phyloP scores from a whole-genome alignment of 2,329 filamentous ascomycete species.

The Sclerotiophoma versabilis region DNA sequence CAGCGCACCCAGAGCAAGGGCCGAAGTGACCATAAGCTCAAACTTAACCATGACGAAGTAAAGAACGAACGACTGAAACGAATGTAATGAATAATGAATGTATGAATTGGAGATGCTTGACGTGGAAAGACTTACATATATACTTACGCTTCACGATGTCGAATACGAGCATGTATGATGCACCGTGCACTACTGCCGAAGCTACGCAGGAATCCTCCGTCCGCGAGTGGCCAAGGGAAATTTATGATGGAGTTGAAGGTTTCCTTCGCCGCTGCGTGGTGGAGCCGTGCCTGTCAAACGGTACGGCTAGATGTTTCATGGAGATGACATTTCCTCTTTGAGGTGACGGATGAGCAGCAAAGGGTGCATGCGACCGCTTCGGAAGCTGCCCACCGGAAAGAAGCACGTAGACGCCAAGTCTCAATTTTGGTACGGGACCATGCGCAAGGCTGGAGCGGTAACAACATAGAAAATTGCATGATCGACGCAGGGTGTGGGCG shows the following conservation, averaged over 20 bases:
- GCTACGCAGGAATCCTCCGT: background rate
- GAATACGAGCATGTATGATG: background rate
- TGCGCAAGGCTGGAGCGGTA: background rate
- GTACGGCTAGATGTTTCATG: constrained; percentile 10
- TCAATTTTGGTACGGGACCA: background rate
- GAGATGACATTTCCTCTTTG: constrained; percentile 1
- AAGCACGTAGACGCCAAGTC: background rate
- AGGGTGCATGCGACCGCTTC: background rate
- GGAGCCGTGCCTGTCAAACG: constrained; percentile 3
- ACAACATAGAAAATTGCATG: background rate
- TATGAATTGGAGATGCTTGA: background rate
- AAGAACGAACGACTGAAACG: constrained; percentile 11
- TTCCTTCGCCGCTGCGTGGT: background rate
- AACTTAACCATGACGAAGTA: constrained; percentile 27
- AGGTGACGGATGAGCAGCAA: background rate
- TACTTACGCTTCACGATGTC: background rate
- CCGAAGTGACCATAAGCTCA: constrained; percentile 23
- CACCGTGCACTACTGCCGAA: background rate
- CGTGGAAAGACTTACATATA: background rate
- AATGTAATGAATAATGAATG: constrained; percentile 5
- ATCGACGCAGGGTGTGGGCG: background rate
- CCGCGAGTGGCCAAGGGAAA: background rate
- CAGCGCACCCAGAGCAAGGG: constrained; percentile 27
- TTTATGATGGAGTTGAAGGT: background rate
- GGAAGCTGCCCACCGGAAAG: background rate